Evolutionary conservation across 768 basidiomycete genomes (phyloP).

Genomic region (Rickenella mellea): DNA sequence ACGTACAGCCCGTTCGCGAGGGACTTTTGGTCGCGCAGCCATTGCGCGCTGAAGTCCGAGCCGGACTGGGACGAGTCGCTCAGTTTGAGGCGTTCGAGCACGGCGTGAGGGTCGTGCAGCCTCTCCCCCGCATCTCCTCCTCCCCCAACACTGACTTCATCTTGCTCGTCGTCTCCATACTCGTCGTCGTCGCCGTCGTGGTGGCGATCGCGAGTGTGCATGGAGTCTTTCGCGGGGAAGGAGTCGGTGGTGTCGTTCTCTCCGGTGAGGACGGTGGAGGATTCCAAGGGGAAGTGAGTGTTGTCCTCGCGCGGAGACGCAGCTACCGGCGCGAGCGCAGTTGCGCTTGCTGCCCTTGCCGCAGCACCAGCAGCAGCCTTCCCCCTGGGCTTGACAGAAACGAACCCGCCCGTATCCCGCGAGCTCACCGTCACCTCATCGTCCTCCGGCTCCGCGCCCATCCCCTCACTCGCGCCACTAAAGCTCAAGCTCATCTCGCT

Average conservation of each 20-base stretch:
- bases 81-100: conserved; percentile 49
- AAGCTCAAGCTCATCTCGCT: conserved; percentile 50
- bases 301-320: too few species aligned
- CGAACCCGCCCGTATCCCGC: conserved; percentile 34
- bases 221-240: not conserved
- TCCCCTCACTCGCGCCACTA: conserved; percentile 19
- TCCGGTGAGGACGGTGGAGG: not conserved
- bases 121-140: conserved; percentile 14
- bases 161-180: not conserved
- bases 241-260: not conserved
- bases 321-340: too few species aligned
- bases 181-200: not conserved
- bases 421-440: conserved; percentile 73
- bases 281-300: too few species aligned
- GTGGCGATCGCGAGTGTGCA: not conserved
- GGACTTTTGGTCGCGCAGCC: conserved; percentile 76
- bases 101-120: conserved; percentile 32
- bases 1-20: conserved; percentile 56
- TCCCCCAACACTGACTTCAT: too few species aligned
- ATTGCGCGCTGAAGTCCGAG: conserved; percentile 62
- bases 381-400: too few species aligned
- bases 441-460: conserved; percentile 45
- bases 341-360: too few species aligned
- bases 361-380: too few species aligned
- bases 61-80: conserved; percentile 35